A percentile compares a stretch with the other conserved stretches of the same genome.
These are phyloP conservation scores for Sporisorium graminicola DNA, from an alignment of 1,284 basidiomycete genomes.

Conservation along the genomic window DNA sequence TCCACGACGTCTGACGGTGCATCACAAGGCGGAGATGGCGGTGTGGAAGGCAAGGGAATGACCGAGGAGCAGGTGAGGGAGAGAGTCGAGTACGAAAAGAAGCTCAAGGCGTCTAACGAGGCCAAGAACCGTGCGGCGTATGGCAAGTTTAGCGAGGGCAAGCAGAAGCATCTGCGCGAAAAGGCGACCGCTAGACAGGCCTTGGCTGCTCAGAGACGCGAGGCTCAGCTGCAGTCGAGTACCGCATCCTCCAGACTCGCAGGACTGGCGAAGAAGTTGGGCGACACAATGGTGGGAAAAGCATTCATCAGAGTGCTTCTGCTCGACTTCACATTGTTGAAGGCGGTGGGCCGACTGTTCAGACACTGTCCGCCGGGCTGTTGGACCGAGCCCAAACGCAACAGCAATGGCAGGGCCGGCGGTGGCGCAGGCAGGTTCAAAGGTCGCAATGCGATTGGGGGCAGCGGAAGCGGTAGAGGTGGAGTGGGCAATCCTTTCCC, in stretches of 20 bases:
- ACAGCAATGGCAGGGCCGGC: neutral
- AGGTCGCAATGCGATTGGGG: neutral
- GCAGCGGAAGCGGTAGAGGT: slow-evolving; percentile 5
- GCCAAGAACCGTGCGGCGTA: slow-evolving; percentile 56
- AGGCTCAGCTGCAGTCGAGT: neutral
- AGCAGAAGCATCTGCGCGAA: slow-evolving; percentile 28
- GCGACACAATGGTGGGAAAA: neutral
- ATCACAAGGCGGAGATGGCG: too few species aligned
- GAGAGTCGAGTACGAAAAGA: slow-evolving; percentile 43
- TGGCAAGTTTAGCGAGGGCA: slow-evolving; percentile 51
- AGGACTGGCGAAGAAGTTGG: neutral
- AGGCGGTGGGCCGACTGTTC: slow-evolving; percentile 10
- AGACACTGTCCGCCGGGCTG: slow-evolving; percentile 27
- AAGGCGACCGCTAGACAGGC: slow-evolving; percentile 20
- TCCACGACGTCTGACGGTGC: too few species aligned
- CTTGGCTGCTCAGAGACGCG: slow-evolving; percentile 3
- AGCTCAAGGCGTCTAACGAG: slow-evolving; percentile 37
- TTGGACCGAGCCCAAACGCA: neutral
- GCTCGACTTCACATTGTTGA: slow-evolving; percentile 23
- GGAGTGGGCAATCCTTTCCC: slow-evolving; percentile 66
- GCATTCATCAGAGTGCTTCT: slow-evolving; percentile 10
- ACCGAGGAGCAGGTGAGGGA: slow-evolving; percentile 31
- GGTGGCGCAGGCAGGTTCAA: neutral
- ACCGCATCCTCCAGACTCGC: neutral
- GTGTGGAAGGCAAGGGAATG: neutral